Base-by-base conservation (phyloP, 225 moss, liverwort and hornwort genomes). In the Marchantia paleacea region DNA sequence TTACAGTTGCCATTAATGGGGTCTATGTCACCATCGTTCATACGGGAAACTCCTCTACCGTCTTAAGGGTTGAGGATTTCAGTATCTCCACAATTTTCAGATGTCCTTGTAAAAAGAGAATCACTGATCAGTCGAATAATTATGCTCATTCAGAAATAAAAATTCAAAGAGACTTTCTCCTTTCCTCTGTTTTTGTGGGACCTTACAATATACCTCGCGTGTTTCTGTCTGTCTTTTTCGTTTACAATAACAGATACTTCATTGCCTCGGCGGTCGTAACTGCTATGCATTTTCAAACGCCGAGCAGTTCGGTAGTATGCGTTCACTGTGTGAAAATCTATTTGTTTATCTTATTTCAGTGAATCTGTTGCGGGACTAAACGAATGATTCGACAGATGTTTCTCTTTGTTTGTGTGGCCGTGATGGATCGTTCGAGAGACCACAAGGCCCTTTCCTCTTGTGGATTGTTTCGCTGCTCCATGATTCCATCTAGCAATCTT, bases 11-110 rank as follows among this genome's bases (percentile, higher is more conserved):
- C 24, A 48, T 10, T 71, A 50, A 52, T 72, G 48, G 50, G 24
- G 72, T n/a, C 72, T 51, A 24, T 24, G 50, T 51, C 72, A 50
- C 72, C 72, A 66, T 72, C 72, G 20, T 70, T 15, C 49, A 10
- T 66, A 12, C 14, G 11, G 50, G 49, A 49, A 39, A 74, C 13
- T 52, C 24, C 72, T 74, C 28, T 29, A 15, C 13, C 29, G 28
- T 14, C 49, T 70, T 10, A 75, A 20, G 25, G 52, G 52, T 29
- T 73, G 13, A 54, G 24, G 28, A 39, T 39, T 26, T 25, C 25
- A 28, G 28, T 26, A 24, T 65, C 12, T 73, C 24, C 53, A 28
- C 52, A 54, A 54, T 24, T 12, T 73, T 14, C 15, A 55, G 28
- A 12, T 20, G n/a, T 28, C 53, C 73, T 20, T 25, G n/a, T 29